These are phyloP conservation scores for Metarhizium sp. DNA, from an alignment of 2,329 filamentous ascomycete genomes.

Conservation along the genomic window DNA sequence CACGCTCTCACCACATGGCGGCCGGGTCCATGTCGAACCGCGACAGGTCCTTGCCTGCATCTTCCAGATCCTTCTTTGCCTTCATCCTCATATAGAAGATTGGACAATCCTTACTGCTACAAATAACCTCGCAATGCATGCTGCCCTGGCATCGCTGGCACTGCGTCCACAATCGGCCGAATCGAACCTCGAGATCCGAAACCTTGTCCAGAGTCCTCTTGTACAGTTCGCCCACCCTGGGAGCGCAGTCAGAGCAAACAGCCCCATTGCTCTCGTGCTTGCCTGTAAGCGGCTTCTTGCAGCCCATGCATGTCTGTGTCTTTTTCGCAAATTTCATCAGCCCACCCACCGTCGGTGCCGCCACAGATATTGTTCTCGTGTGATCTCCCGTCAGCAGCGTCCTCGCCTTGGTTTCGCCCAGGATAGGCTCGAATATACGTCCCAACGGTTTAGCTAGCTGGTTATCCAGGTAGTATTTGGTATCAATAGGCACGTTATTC, in stretches of 20 bases:
- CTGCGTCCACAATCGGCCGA: conserved; percentile 92
- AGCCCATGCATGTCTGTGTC: conserved; percentile 96
- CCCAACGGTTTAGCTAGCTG: conserved; percentile 90
- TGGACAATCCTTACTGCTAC: conserved; percentile 89
- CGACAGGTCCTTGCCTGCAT: conserved; percentile 80
- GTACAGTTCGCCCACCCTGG: conserved; percentile 85
- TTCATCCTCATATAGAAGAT: conserved; percentile 99
- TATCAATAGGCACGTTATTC: conserved; percentile 96
- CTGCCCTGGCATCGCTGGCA: conserved; percentile 96
- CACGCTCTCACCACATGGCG: conserved; percentile 41
- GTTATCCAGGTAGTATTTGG: conserved; percentile 97
- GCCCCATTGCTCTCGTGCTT: conserved; percentile 76
- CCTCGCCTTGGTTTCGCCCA: conserved; percentile 84
- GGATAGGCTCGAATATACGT: conserved; percentile 94
- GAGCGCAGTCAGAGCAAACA: conserved; percentile 78
- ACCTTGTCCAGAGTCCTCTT: conserved; percentile 82
- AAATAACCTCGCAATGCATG: conserved; percentile 97
- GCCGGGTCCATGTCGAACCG: conserved; percentile 83
- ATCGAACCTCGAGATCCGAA: conserved; percentile 86
- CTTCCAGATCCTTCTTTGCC: conserved; percentile 97
- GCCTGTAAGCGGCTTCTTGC: conserved; percentile 85
- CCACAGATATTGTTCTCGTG: conserved; percentile 87
- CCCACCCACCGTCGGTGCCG: conserved; percentile 81
- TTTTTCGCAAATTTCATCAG: conserved; percentile 99
- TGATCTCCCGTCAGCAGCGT: conserved; percentile 86